These are phyloP conservation scores for Hyphodiscus sp. DNA, from an alignment of 2,329 filamentous ascomycete species.

Conservation along the genomic window DNA sequence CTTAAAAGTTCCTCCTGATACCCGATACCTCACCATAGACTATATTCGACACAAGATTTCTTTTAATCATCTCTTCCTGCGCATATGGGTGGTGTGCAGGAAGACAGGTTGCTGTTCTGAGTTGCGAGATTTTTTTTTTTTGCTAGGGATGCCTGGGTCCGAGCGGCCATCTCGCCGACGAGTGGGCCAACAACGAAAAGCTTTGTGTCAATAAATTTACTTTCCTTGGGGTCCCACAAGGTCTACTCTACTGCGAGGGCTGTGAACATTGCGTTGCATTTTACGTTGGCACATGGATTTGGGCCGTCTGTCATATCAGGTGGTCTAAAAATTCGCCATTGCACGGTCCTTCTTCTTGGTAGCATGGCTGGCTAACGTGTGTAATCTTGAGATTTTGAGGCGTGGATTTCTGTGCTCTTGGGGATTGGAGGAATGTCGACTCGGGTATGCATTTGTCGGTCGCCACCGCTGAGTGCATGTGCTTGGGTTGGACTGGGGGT, in stretches of 20 bases:
- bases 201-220: conserved; percentile 27
- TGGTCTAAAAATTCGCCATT: conserved; percentile 8
- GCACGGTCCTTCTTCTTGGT: conserved; percentile 13
- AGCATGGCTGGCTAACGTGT: conserved; percentile 27
- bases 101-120: conserved; percentile 27
- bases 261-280: conserved; percentile 16
- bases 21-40: conserved; percentile 39
- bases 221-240: conserved; percentile 16
- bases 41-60: conserved; percentile 30
- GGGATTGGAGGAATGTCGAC: conserved; percentile 10
- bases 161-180: conserved; percentile 3
- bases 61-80: conserved; percentile 19
- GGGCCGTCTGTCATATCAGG: conserved; percentile 5
- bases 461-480: conserved; percentile 16
- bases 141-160: conserved; percentile 21
- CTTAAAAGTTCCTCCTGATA: conserved; percentile 38
- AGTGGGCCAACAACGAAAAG: conserved; percentile 24
- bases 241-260: conserved; percentile 7
- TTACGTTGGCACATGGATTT: conserved; percentile 15
- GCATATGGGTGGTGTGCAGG: conserved; percentile 26
- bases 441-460: conserved; percentile 13
- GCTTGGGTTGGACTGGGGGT: not conserved
- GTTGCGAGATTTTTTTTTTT: conserved; percentile 25
- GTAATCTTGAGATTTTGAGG: conserved; percentile 23
- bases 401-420: not conserved